Conservation (phyloP, 2,329 filamentous ascomycete genomes). For the Penicillium hordei region DNA sequence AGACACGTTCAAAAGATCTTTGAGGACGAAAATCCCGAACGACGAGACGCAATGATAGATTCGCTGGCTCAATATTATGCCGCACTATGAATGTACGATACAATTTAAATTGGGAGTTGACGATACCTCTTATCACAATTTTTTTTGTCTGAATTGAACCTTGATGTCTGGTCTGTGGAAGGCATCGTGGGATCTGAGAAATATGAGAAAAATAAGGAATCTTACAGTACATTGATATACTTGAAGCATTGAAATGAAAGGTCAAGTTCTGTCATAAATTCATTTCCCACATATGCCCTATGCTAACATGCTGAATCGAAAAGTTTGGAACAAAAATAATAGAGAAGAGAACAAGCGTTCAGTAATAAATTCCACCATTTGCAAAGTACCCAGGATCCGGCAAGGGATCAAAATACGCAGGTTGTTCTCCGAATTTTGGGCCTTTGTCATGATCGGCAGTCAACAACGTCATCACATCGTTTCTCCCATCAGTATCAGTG, state of each 20-base stretch:
- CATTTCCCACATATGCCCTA: conserved; percentile 8
- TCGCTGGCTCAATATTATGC: conserved; percentile 14
- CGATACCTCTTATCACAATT: not conserved
- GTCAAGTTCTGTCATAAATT: not conserved
- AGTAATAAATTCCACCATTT: conserved; percentile 29
- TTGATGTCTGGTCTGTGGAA: not conserved
- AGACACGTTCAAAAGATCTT: conserved; percentile 15
- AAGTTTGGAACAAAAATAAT: not conserved
- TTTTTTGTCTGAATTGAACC: no score
- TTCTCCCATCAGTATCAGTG: conserved; percentile 26
- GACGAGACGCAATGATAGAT: conserved; percentile 19
- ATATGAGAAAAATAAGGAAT: not conserved
- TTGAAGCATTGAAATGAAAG: not conserved
- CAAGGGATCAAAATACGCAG: conserved; percentile 23
- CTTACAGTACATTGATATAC: not conserved
- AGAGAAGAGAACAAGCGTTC: conserved; percentile 3
- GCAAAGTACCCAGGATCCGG: conserved; percentile 28
- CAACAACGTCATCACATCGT: conserved; percentile 26
- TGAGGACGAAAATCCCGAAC: conserved; percentile 8
- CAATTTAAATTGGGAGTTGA: not conserved
- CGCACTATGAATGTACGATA: conserved; percentile 6
- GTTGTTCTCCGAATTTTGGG: conserved; percentile 24
- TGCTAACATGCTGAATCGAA: conserved; percentile 6
- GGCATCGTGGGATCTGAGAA: no score
- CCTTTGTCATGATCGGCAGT: conserved; percentile 30